Conservation (phyloP, 2,329 filamentous ascomycete species). For the Ceratocystis huliohia region DNA sequence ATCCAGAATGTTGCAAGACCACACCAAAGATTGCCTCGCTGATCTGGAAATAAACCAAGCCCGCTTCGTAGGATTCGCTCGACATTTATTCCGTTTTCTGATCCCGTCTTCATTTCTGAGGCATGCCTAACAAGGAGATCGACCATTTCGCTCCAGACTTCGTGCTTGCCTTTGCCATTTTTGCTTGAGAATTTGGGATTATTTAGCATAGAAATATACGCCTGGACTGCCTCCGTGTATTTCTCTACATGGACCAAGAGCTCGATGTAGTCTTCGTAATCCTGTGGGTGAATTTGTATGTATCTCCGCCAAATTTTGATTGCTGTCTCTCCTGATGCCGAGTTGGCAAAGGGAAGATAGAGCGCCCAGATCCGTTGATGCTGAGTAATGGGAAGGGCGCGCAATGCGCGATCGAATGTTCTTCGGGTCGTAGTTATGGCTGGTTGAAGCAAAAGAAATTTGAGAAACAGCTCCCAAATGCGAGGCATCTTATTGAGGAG, state of each 20-base stretch:
- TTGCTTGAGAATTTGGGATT: constrained; percentile 85
- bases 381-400: constrained; percentile 84
- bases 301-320: constrained; percentile 91
- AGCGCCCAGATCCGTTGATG: constrained; percentile 92
- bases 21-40: constrained; percentile 88
- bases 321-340: constrained; percentile 77
- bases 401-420: constrained; percentile 82
- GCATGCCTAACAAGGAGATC: constrained; percentile 87
- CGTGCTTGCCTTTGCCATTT: constrained; percentile 85
- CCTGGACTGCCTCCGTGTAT: constrained; percentile 82
- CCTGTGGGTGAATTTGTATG: constrained; percentile 93
- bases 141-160: constrained; percentile 96
- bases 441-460: constrained; percentile 83
- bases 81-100: constrained; percentile 74
- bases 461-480: constrained; percentile 96
- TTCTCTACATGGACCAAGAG: constrained; percentile 67
- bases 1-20: constrained; percentile 96
- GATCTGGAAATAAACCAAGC: constrained; percentile 79
- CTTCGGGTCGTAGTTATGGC: constrained; percentile 73
- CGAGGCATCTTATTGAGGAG: constrained; percentile 97
- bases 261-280: constrained; percentile 89
- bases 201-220: constrained; percentile 85
- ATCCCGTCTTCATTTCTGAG: constrained; percentile 66
- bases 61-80: constrained; percentile 88
- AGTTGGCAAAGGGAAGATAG: constrained; percentile 82